Base-by-base conservation (phyloP, 1,139 yeast genomes). In the Yamadazyma sp. region DNA sequence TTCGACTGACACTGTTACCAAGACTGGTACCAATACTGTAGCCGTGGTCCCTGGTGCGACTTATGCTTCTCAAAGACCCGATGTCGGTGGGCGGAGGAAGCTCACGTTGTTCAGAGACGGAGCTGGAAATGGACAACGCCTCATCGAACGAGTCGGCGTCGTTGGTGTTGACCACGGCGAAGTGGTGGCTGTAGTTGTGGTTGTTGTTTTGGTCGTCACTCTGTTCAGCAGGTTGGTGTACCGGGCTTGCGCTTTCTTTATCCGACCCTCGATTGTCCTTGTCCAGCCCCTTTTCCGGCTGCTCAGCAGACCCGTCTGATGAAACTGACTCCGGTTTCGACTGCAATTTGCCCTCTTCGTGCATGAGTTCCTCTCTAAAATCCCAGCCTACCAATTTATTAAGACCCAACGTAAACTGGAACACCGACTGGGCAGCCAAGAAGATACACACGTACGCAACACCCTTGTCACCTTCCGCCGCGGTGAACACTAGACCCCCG, bases 401-500 rank as follows among this genome's bases (percentile, higher is more conserved):
- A 3, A 89, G 77, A 2, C 96, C 96, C 32, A 84, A 59, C 49
- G 86, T 84, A 62, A 89, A 91, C 48, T 87, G 83, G 50, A 77
- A 71, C 17, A 87, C 59, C 28, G 83, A 68, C 57, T 87, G 92
- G 26, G 84, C 73, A 4, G 89, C 85, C 41, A 86, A 67, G 53
- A 83, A 87, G 34, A 91, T 83, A 57, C 91, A 83, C 16, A 87
- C 83, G 59, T 86, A 88, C 0, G 97, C 95, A 24, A 86, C 87
- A 11, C 98, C 98, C 50, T 77, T 76, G 43, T 79, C 76, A 24
- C 88, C 87, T 47, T 87, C 79, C 2, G 59, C 75, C 1, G 65
- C 45, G 0, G 79, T 62, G 51, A 91, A 83, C 5, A 72, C 58
- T 2, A 77, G 69, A 0, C 79, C 69, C 0, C 89, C 82, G n/a